Conservation (phyloP, 1,284 basidiomycete genomes). For the Spongispora temasekensis region DNA sequence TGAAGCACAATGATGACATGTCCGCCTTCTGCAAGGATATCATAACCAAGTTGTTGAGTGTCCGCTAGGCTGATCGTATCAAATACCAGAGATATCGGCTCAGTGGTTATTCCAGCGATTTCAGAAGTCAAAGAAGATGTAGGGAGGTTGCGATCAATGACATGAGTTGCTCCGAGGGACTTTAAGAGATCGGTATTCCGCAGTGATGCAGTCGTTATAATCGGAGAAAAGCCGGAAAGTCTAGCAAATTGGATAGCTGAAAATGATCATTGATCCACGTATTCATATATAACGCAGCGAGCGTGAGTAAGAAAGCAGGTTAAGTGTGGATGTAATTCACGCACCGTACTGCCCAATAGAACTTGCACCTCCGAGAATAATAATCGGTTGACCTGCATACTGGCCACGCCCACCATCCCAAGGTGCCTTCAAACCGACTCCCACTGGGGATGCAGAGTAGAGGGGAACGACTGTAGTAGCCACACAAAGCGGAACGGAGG, state of each 20-base stretch:
- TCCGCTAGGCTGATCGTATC: constrained; percentile 18
- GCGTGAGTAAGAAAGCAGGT: background rate
- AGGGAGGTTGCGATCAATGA: constrained; percentile 30
- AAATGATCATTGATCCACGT: background rate
- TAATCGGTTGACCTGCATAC: constrained; percentile 27
- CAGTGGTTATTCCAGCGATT: constrained; percentile 12
- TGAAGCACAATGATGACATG: constrained; percentile 10
- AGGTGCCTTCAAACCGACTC: constrained; percentile 23
- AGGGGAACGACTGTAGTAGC: constrained; percentile 18
- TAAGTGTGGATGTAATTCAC: background rate
- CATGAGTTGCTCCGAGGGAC: constrained; percentile 37
- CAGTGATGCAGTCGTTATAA: constrained; percentile 37
- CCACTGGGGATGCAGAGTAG: constrained; percentile 23
- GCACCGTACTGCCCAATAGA: constrained; percentile 39
- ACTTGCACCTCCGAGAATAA: constrained; percentile 40
- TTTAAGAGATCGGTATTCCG: constrained; percentile 35
- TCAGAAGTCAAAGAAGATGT: constrained; percentile 11
- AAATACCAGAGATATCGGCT: constrained; percentile 17
- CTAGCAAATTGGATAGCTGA: constrained; percentile 39
- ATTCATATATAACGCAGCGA: background rate
- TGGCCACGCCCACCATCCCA: constrained; percentile 25
- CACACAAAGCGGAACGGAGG: constrained; percentile 17
- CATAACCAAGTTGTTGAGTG: constrained; percentile 27
- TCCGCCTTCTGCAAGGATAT: constrained; percentile 21
- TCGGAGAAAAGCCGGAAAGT: constrained; percentile 33